These are phyloP conservation scores for Leishmania tarentolae DNA, from an alignment of 208 protist species.

Conservation along the genomic window DNA sequence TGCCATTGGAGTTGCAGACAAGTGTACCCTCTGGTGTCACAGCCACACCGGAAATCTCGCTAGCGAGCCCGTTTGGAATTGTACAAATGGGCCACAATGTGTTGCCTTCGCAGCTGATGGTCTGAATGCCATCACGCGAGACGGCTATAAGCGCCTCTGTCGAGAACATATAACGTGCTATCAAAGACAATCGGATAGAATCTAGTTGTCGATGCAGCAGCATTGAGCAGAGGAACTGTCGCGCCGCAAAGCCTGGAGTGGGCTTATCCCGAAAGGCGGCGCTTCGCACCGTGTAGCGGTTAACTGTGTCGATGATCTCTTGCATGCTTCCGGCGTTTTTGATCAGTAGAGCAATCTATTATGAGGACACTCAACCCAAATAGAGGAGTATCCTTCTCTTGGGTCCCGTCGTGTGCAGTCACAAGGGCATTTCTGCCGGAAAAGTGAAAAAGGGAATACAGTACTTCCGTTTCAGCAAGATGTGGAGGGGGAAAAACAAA, in stretches of 20 bases:
- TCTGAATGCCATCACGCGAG: slow-evolving; percentile 69
- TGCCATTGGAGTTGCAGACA: slow-evolving; percentile 34
- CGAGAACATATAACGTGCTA: slow-evolving; percentile 66
- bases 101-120: slow-evolving; percentile 56
- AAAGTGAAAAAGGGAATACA: neutral
- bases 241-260: slow-evolving; percentile 36
- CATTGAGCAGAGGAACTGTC: slow-evolving; percentile 60
- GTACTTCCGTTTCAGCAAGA: neutral
- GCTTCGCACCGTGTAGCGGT: slow-evolving; percentile 49
- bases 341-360: neutral
- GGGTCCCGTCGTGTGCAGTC: neutral
- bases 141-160: slow-evolving; percentile 60
- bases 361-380: neutral
- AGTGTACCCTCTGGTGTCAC: slow-evolving; percentile 32
- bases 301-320: slow-evolving; percentile 65
- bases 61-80: slow-evolving; percentile 32
- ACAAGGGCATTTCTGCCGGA: neutral
- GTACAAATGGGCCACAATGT: slow-evolving; percentile 35
- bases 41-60: slow-evolving; percentile 63
- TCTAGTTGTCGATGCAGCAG: slow-evolving; percentile 42
- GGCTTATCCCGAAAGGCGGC: slow-evolving; percentile 31
- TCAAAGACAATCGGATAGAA: slow-evolving; percentile 45
- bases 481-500: neutral
- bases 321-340: slow-evolving; percentile 43
- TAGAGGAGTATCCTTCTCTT: neutral